Evolutionary conservation across 345 rosid genomes (phyloP).

Genomic region (Firmiana major): DNA sequence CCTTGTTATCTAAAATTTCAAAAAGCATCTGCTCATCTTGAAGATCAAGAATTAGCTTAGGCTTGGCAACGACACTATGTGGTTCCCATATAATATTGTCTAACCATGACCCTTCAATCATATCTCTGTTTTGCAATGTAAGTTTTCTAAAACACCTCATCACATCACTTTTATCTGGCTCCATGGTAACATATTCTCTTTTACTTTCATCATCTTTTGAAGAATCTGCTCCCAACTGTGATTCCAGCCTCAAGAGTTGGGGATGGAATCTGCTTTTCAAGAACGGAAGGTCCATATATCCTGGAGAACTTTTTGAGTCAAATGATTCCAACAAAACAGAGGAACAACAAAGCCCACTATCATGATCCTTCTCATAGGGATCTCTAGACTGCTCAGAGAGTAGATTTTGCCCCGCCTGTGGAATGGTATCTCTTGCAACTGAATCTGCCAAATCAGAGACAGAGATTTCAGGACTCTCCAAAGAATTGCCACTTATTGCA

Average conservation of each 20-base stretch:
- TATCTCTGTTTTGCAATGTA: constrained; percentile 50
- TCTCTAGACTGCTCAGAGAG: constrained; percentile 24
- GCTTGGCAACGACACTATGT: constrained; percentile 36
- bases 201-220: constrained; percentile 22
- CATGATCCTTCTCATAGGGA: constrained; percentile 34
- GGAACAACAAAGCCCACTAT: constrained; percentile 27
- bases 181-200: constrained; percentile 23
- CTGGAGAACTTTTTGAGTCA: constrained; percentile 35
- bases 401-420: constrained; percentile 30
- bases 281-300: constrained; percentile 18
- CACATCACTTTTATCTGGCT: constrained; percentile 38
- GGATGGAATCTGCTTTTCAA: constrained; percentile 58
- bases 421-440: constrained; percentile 33
- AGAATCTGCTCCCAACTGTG: constrained; percentile 39
- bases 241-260: constrained; percentile 82
- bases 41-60: constrained; percentile 87
- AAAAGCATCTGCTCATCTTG: constrained; percentile 95
- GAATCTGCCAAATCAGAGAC: constrained; percentile 33
- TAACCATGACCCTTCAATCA: constrained; percentile 80
- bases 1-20: constrained; percentile 71
- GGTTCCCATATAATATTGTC: constrained; percentile 83
- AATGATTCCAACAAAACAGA: constrained; percentile 52
- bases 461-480: constrained; percentile 37
- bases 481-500: constrained; percentile 35
- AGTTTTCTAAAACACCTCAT: constrained; percentile 47